Evolutionary conservation across 2,329 filamentous ascomycete species (phyloP).

Genomic region (Pleomassaria siparia): DNA sequence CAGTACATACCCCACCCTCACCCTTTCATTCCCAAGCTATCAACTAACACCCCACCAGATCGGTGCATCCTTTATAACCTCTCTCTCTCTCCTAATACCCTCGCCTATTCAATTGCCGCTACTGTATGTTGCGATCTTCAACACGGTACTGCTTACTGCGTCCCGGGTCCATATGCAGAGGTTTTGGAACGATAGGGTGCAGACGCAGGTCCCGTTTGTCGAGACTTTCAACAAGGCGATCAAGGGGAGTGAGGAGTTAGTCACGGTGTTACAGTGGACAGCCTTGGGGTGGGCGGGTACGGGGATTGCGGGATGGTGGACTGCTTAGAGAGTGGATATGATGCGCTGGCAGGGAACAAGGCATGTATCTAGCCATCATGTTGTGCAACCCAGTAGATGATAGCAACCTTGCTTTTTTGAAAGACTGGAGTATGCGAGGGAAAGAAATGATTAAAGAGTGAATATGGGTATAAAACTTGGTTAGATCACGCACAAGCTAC

Average conservation of each 20-base stretch:
- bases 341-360: no score
- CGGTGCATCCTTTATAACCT: constrained; percentile 24
- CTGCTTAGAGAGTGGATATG: no score
- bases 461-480: not conserved
- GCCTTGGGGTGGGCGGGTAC: constrained; percentile 19
- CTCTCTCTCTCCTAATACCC: constrained; percentile 21
- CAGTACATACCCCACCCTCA: constrained; percentile 21
- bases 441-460: no score
- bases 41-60: constrained; percentile 12
- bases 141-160: constrained; percentile 4
- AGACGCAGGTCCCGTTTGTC: constrained; percentile 38
- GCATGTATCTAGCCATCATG: no score
- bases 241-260: constrained; percentile 31
- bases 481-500: not conserved
- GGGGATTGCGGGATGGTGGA: no score
- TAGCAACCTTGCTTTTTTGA: no score
- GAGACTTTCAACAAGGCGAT: constrained; percentile 42
- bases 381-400: no score
- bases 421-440: no score
- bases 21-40: not conserved
- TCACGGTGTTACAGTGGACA: constrained; percentile 23
- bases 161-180: constrained; percentile 5
- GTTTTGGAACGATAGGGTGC: constrained; percentile 36
- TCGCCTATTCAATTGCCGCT: constrained; percentile 4
- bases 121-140: constrained; percentile 10